Base-by-base conservation (phyloP, 2,329 filamentous ascomycete genomes). In the Diplodia intermedia region DNA sequence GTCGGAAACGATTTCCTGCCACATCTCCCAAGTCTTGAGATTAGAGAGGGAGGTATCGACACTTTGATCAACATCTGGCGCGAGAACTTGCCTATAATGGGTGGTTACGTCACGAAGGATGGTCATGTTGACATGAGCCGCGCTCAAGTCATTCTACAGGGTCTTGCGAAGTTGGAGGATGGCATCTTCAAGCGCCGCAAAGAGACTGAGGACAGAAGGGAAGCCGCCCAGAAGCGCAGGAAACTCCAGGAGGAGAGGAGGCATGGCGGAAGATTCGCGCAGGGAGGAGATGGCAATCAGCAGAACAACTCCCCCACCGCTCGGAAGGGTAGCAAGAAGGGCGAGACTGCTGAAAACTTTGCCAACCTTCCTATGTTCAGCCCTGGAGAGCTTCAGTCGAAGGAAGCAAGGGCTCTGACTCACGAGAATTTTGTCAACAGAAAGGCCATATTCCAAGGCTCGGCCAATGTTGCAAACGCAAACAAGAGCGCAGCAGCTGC, bases 1-100 rank as follows among this genome's bases (percentile, higher is more conserved):
- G 94, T 98, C 68, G 94, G 94, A 72, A 99, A 99, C 80, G 96
- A 99, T 83, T 99, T 99, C 82, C 82, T 99, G 72, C 95, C 95
- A 62, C 95, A 99, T 84, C 84, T 99, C 69, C 95, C 95, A n/a
- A 97, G 94, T 74, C 86, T 99, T 69, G 95, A 98, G 79, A 98
- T 99, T 78, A 89, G 95, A 69, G 95, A 99, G 76, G 94, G 97
- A 77, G 94, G 94, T 60, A 99, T 99, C 76, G 94, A 99, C 77
- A 96, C 94, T 0, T 84, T 99, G 67, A 97, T 94, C 72, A 90
- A 92, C n/a, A 95, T 99, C 67, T 99, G 96, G 95, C 90, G 92
- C 76, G 93, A 97, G 72, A 97, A 96, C 71, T 84, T 98, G 23
- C 91, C 93, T 4, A 79, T 86, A 49, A 97, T 99, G 93, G 94